Percentiles rank a stretch among this genome's conserved stretches.
phyloP scores from a whole-genome alignment of 2,329 filamentous ascomycete species.

The Monosporascus cannonballus region DNA sequence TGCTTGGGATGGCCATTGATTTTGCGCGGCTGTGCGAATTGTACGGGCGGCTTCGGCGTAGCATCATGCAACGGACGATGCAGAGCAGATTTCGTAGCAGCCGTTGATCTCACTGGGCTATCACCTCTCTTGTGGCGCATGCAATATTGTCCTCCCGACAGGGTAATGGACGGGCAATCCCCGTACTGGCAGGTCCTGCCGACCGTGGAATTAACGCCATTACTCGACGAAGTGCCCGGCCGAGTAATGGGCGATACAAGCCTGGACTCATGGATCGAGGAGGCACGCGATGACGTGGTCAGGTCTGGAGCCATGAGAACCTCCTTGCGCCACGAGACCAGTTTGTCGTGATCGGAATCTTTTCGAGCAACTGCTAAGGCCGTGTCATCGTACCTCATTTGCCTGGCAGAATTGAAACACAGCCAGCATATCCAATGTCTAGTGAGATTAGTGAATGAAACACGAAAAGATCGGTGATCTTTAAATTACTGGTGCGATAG shows the following conservation, averaged over 20 bases:
- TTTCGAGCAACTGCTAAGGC: conserved; percentile 5
- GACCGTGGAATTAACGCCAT: conserved; percentile 10
- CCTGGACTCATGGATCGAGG: not conserved
- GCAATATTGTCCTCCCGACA: conserved; percentile 13
- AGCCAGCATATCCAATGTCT: conserved; percentile 5
- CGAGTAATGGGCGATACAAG: not conserved
- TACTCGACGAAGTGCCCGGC: conserved; percentile 2
- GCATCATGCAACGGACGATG: not conserved
- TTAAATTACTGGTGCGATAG: too few relatives aligned
- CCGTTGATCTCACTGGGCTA: not conserved
- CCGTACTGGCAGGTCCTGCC: conserved; percentile 13
- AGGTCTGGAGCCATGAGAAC: conserved; percentile 5
- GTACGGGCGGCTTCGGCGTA: not conserved
- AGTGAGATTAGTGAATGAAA: not conserved
- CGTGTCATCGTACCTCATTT: conserved; percentile 19
- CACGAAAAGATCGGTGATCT: too few relatives aligned
- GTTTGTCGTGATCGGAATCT: not conserved
- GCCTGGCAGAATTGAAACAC: conserved; percentile 6
- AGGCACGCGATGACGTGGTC: conserved; percentile 1
- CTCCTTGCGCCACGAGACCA: not conserved
- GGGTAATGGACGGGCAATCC: conserved; percentile 11
- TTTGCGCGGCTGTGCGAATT: not conserved
- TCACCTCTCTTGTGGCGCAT: conserved; percentile 5
- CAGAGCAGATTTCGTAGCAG: not conserved
- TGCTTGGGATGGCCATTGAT: conserved; percentile 1